Conservation (phyloP, 768 basidiomycete species). For the Phanerodontia chrysosporium region DNA sequence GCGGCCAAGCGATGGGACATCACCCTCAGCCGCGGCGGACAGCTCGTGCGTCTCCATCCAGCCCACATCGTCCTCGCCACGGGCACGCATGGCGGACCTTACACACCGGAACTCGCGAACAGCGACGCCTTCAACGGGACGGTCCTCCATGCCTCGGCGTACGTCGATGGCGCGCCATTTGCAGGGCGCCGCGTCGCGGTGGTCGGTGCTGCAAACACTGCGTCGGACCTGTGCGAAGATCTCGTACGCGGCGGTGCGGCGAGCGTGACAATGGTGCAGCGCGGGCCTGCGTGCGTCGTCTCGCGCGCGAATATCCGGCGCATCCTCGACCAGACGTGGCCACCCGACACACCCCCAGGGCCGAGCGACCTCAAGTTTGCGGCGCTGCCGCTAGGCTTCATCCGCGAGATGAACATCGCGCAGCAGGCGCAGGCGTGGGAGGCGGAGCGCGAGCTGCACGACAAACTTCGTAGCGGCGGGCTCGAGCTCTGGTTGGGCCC, state of each 20-base stretch:
- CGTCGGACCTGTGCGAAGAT: slow-evolving; percentile 36
- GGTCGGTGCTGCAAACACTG: slow-evolving; percentile 38
- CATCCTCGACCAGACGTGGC: slow-evolving; percentile 8
- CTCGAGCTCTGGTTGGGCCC: slow-evolving; percentile 31
- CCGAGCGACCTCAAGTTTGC: slow-evolving; percentile 21
- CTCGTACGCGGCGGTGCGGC: slow-evolving; percentile 27
- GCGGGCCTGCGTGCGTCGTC: slow-evolving; percentile 34
- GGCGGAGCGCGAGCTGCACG: slow-evolving; percentile 25
- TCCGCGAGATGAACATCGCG: slow-evolving; percentile 17
- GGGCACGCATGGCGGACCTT: slow-evolving; percentile 31
- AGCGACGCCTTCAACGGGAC: slow-evolving; percentile 27
- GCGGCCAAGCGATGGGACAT: slow-evolving; percentile 29
- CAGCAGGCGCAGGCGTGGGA: slow-evolving; percentile 20
- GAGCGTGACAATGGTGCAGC: slow-evolving; percentile 38
- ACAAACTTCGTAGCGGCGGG: slow-evolving; percentile 31
- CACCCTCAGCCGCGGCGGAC: slow-evolving; percentile 27
- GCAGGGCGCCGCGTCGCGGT: slow-evolving; percentile 33
- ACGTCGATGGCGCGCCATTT: slow-evolving; percentile 24
- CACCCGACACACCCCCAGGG: slow-evolving; percentile 17
- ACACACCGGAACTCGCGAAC: slow-evolving; percentile 24
- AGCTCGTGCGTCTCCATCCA: slow-evolving; percentile 27
- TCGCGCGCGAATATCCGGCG: slow-evolving; percentile 5
- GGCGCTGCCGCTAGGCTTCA: slow-evolving; percentile 20
- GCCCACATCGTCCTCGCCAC: slow-evolving; percentile 37
- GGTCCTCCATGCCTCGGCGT: slow-evolving; percentile 28